Conservation (phyloP, 2,329 filamentous ascomycete genomes). For the Penicillium glabrum region DNA sequence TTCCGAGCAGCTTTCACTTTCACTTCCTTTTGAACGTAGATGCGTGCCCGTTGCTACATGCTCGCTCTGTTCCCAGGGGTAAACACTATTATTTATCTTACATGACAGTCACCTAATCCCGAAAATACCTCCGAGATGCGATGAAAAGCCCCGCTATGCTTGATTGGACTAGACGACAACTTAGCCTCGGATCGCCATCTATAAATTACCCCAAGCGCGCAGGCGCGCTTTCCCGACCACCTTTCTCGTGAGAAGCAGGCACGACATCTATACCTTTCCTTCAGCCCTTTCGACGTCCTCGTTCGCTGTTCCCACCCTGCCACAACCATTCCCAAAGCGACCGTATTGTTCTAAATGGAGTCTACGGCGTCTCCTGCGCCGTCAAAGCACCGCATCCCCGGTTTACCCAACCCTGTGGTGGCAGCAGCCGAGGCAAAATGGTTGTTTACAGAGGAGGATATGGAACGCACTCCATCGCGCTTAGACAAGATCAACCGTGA, state of each 20-base stretch:
- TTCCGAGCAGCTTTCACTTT: slow-evolving; percentile 5
- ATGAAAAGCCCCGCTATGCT: slow-evolving; percentile 10
- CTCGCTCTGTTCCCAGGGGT: background rate
- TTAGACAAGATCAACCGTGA: slow-evolving; percentile 74
- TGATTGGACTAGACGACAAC: slow-evolving; percentile 9
- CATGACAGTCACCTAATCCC: background rate
- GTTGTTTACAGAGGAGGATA: slow-evolving; percentile 83
- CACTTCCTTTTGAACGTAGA: background rate
- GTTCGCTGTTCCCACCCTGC: background rate
- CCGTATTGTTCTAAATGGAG: slow-evolving; percentile 23
- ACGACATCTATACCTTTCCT: background rate
- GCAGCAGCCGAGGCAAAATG: slow-evolving; percentile 69
- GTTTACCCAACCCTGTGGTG: slow-evolving; percentile 49
- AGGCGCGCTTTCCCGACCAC: slow-evolving; percentile 15
- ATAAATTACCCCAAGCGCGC: slow-evolving; percentile 16
- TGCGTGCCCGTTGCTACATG: background rate
- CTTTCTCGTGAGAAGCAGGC: background rate
- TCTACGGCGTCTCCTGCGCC: slow-evolving; percentile 26
- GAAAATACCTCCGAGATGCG: background rate
- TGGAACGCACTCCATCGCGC: slow-evolving; percentile 78
- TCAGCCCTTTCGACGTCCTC: background rate
- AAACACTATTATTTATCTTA: background rate
- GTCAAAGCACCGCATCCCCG: slow-evolving; percentile 32
- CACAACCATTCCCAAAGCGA: background rate
- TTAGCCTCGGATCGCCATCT: slow-evolving; percentile 10